Percentiles rank a stretch among this genome's conserved stretches.
Evolutionary conservation across 768 basidiomycete species (phyloP).

Genomic region (Lyophyllum decastes): DNA sequence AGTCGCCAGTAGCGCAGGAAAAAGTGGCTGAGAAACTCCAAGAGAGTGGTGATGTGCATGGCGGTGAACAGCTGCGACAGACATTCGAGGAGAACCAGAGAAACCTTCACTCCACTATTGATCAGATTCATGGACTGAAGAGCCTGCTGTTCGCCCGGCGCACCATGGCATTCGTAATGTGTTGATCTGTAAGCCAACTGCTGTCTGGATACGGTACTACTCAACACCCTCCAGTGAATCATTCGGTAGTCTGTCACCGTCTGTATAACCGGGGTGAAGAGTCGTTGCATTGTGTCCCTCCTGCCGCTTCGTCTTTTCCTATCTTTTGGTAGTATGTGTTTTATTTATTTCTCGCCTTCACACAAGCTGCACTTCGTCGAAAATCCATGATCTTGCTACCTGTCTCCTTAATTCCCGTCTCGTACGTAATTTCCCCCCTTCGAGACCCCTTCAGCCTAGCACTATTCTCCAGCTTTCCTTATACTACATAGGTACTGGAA

Average conservation of each 20-base stretch:
- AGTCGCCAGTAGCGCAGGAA: constrained; percentile 3
- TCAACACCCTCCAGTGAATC: not conserved
- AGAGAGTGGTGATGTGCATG: not conserved
- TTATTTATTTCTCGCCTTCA: no score
- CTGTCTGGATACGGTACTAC: not conserved
- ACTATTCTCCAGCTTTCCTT: no score
- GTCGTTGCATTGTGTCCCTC: not conserved
- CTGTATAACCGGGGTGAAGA: no score
- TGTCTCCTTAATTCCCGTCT: no score
- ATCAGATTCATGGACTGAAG: constrained; percentile 9
- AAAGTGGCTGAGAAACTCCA: not conserved
- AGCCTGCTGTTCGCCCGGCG: constrained; percentile 3
- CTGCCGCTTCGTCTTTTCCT: no score
- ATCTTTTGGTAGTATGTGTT: no score
- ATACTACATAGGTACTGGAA: no score
- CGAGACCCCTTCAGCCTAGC: no score
- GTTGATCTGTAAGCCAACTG: not conserved
- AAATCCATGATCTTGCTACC: no score
- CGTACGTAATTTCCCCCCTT: no score
- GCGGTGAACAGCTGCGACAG: constrained; percentile 1
- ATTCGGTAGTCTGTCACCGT: no score
- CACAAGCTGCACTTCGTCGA: no score
- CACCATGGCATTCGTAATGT: not conserved
- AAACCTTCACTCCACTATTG: not conserved
- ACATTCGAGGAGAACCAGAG: constrained; percentile 5